A percentile compares a stretch with the other conserved stretches of the same genome.
Evolutionary conservation across 306 rosid species (phyloP).

Genomic region (Mimosa bimucronata): DNA sequence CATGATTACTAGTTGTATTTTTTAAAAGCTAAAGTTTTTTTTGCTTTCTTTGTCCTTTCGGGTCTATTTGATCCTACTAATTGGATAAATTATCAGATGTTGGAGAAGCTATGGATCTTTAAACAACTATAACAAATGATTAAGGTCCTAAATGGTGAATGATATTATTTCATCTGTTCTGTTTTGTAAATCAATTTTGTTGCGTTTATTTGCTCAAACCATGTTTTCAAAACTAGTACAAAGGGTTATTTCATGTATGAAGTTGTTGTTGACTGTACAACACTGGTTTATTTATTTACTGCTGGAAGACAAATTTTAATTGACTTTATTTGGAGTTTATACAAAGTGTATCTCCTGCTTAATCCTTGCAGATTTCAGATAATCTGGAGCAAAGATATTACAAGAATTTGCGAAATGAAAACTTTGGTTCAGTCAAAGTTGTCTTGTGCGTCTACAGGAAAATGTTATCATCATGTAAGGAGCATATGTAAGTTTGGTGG

Average conservation of each 20-base stretch:
- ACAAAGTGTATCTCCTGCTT: slow-evolving; percentile 10
- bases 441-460: slow-evolving; percentile 75
- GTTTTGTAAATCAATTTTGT: background rate
- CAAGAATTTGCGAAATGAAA: slow-evolving; percentile 84
- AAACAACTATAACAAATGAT: slow-evolving; percentile 21
- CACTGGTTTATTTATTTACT: background rate
- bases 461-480: slow-evolving; percentile 75
- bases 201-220: background rate
- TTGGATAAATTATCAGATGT: background rate
- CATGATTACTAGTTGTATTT: background rate
- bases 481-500: slow-evolving; percentile 81
- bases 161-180: background rate
- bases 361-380: slow-evolving; percentile 67
- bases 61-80: background rate
- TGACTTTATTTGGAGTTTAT: slow-evolving; percentile 22
- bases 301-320: slow-evolving; percentile 25
- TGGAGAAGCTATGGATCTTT: background rate
- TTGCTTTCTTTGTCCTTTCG: background rate
- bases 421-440: slow-evolving; percentile 76
- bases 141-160: slow-evolving; percentile 20
- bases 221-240: background rate
- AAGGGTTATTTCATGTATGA: background rate
- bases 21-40: background rate
- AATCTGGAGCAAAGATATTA: slow-evolving; percentile 79
- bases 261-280: slow-evolving; percentile 1